These are phyloP conservation scores for Lumnitzera racemosa DNA, from an alignment of 345 rosid species.

Conservation along the genomic window DNA sequence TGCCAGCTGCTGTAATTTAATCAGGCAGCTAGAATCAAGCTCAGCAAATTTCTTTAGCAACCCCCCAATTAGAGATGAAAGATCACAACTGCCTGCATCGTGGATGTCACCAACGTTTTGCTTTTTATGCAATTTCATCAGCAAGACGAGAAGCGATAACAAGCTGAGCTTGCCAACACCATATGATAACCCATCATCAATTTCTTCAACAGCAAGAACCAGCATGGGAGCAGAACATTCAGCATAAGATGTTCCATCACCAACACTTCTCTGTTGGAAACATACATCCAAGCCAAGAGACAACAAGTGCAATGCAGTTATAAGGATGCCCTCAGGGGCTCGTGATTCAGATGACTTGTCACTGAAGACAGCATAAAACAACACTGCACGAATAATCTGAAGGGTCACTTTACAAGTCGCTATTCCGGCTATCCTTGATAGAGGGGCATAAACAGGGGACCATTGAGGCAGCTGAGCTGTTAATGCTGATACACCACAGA, in stretches of 20 bases:
- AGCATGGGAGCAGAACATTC: slow-evolving; percentile 39
- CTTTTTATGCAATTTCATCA: slow-evolving; percentile 58
- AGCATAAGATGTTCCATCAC: slow-evolving; percentile 17
- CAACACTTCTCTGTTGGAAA: slow-evolving; percentile 41
- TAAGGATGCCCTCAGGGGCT: slow-evolving; percentile 68
- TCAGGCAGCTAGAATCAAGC: slow-evolving; percentile 58
- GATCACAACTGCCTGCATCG: slow-evolving; percentile 60
- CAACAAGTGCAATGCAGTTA: slow-evolving; percentile 71
- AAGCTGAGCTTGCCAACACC: slow-evolving; percentile 56
- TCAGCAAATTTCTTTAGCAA: slow-evolving; percentile 73
- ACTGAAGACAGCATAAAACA: slow-evolving; percentile 66
- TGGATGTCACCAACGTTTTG: slow-evolving; percentile 32
- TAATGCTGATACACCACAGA: slow-evolving; percentile 64
- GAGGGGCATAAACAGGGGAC: slow-evolving; percentile 72
- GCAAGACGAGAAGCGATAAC: slow-evolving; percentile 80
- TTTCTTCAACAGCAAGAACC: slow-evolving; percentile 59
- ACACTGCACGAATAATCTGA: slow-evolving; percentile 58
- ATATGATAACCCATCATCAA: slow-evolving; percentile 35
- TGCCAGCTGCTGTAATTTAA: slow-evolving; percentile 60
- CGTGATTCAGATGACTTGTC: slow-evolving; percentile 57
- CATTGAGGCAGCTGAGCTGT: slow-evolving; percentile 81
- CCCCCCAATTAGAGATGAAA: slow-evolving; percentile 67
- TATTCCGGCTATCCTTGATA: slow-evolving; percentile 54
- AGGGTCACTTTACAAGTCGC: slow-evolving; percentile 69
- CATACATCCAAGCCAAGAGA: slow-evolving; percentile 68